Base-by-base conservation (phyloP, 306 rosid genomes). In the Fagus sylvatica region DNA sequence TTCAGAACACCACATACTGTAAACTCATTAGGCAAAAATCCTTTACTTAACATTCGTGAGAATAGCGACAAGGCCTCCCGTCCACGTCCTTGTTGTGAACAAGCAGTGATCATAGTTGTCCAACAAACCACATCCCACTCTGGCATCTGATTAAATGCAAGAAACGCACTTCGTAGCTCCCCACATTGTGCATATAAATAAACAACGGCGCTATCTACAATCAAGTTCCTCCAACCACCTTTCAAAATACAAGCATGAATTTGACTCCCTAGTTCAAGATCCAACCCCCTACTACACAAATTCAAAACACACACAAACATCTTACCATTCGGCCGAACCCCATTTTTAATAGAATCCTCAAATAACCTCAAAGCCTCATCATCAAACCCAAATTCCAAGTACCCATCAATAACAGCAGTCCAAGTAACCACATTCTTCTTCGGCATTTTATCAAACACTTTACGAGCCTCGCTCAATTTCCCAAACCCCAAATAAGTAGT, bases 71-170 rank as follows among this genome's bases (percentile, higher is more conserved):
- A 67, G 36, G 93, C 93, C 74, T 92, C 91, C 78, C 79, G 75
- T 55, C 88, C 98, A 15, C 74, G 71, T 65, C 93, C 92, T 67
- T 89, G 97, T 74, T 88, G 97, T 59, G 98, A 89, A 86, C 93
- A 92, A 40, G 97, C 93, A 75, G 98, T 92, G 60, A 94, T 89
- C 81, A 92, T 87, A 56, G 96, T 89, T 9, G 97, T 94, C 97
- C 97, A 94, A 83, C 93, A 89, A 53, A 90, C 80, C 37, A 92
- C 92, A 68, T 92, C 98, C 75, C 83, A 85, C 69, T 84, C 68
- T 1, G 72, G 66, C 97, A 91, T 91, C 73, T 71, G 81, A 67
- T 92, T 90, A 84, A 94, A 94, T 33, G 75, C 82, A 37, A 57
- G 64, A 78, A 89, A 89, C 55, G 95, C 97, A 72, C 90, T 84